Base-by-base conservation (phyloP, 2,329 filamentous ascomycete species). In the Epichloe scottii region DNA sequence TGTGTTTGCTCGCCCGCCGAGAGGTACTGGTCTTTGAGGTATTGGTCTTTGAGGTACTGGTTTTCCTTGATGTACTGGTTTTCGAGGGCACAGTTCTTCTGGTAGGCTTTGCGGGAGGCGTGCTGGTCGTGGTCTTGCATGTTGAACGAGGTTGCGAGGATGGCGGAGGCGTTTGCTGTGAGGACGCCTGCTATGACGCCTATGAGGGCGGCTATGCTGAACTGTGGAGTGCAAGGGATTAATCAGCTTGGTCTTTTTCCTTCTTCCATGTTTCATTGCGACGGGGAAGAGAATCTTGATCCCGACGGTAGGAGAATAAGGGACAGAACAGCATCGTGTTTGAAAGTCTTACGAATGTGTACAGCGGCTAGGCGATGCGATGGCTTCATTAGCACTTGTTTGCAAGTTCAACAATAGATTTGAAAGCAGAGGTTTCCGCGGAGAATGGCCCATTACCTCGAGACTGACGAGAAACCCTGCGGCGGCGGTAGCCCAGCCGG, bases 171-270 rank as follows among this genome's bases (percentile, higher is more conserved):
- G 49, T 79, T 66, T 59, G 79, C 75, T 42, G 89, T 65, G 17
- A 77, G 56, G 48, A 81, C 64, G 48, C 85, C 87, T 30, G 81
- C 70, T 11, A 79, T 48, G 49, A 82, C 67, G n/a, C 87, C 87
- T 49, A 88, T 72, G 17, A 86, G 65, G 34, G 78, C 74, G 7
- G 86, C 87, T 23, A 81, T 75, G 46, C 81, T 81, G 45, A 89
- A 71, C 71, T 74, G 51, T 4, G 19, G 23, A 42, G 23, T 30
- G 26, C 30, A 35, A 46, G 19, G 7, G 2, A 40, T 40, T 8
- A 12, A 21, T 40, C 8, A 40, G 7, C n/a, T 8, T 40, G n/a
- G 12, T 17, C 11, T 19, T 17, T 8, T 41, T 41, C 4, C 23
- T 23, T 21, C 17, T 11, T 4, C 21, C 23, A 44, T 17, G 23